Base-by-base conservation (phyloP, 1,284 basidiomycete genomes). In the Rhizoctonia solani region DNA sequence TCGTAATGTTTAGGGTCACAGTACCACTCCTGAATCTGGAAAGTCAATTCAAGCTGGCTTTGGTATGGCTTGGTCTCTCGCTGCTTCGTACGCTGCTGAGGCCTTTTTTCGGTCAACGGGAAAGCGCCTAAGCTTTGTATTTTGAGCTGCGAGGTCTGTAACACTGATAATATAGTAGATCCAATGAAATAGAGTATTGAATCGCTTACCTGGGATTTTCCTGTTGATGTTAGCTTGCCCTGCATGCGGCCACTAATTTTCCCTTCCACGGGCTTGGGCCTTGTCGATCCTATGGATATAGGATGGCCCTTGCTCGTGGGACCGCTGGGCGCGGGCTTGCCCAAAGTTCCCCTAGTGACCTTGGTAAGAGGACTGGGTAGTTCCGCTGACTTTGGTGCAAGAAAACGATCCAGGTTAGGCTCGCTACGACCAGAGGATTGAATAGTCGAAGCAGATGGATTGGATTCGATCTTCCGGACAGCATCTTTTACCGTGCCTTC, bases 21-120 rank as follows among this genome's bases (percentile, higher is more conserved):
- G 41, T 25, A 54, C 61, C 61, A 65, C 19, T 65, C 61, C 44
- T 54, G n/a, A 29, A 65, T 14, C 2, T 44, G 19, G 32, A 53
- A 23, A 3, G 34, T 23, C 25, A 49, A 23, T 46, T 46, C 13
- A 46, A 14, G 6, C 6, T 11, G 44, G 13, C n/a, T 6, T 19
- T 46, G 6, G 13, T 46, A 6, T 46, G 11, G 8, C 6, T 9
- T 9, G 9, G 9, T 6, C n/a, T 9, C 9, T 46, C 9, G 44
- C n/a, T 46, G 44, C 5, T 46, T 9, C 13, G 44, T 19, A 19
- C 9, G 44, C 44, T 39, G 9, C 37, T 39, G 37, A 39, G 16
- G 9, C 16, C 37, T 16, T 39, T 39, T n/a, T n/a, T n/a, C n/a
- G n/a, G n/a, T n/a, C n/a, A n/a, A n/a, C n/a, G n/a, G n/a, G n/a